These are phyloP conservation scores for Chlamydomonas eustigma DNA, from an alignment of 139 green algal species.

Conservation along the genomic window DNA sequence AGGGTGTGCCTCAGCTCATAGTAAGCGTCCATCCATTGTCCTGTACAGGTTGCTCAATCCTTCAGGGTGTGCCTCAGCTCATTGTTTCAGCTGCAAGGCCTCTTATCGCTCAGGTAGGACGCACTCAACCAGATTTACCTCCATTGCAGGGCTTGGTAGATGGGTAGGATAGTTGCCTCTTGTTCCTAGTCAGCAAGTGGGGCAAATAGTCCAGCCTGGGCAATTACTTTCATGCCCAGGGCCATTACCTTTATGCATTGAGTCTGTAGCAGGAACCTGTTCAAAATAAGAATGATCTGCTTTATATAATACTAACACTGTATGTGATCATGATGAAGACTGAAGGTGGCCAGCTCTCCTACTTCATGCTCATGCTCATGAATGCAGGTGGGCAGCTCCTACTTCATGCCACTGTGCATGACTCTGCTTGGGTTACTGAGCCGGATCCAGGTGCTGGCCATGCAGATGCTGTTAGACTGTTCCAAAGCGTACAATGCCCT, in stretches of 20 bases:
- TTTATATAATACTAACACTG: no score
- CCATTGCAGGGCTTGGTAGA: not conserved
- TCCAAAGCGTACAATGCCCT: constrained; percentile 46
- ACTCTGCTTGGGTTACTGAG: constrained; percentile 45
- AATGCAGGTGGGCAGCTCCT: constrained; percentile 51
- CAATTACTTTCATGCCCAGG: not conserved
- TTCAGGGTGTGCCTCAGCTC: not conserved
- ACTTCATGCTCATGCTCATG: not conserved
- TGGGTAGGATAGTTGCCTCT: not conserved
- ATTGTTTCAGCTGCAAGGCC: not conserved
- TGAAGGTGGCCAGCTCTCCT: no score
- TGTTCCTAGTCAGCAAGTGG: not conserved
- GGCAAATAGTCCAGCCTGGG: not conserved
- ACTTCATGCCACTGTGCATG: constrained; percentile 69
- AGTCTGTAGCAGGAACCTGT: not conserved
- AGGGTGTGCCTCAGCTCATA: not conserved
- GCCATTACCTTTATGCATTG: not conserved
- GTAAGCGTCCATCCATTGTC: not conserved
- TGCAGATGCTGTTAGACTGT: constrained; percentile 36
- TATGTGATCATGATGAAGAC: no score
- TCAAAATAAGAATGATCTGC: no score
- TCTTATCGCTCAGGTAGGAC: not conserved
- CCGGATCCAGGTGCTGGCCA: constrained; percentile 47
- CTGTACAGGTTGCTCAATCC: not conserved
- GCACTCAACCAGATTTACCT: not conserved